phyloP scores from a whole-genome alignment of 2,329 filamentous ascomycete species.

The Penicillium sp. region DNA sequence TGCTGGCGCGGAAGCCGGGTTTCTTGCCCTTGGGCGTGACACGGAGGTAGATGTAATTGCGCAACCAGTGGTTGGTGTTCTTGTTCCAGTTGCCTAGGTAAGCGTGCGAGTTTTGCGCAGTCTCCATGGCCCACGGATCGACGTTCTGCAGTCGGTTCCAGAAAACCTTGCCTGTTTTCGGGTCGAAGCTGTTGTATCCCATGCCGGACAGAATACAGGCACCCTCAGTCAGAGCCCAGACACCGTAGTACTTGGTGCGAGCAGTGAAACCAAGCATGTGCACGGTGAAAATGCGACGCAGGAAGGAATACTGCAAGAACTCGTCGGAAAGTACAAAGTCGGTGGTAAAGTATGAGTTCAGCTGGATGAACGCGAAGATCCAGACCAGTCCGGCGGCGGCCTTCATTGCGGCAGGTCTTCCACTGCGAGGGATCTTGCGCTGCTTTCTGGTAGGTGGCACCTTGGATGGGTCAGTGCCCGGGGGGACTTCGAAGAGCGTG shows the following conservation, averaged over 20 bases:
- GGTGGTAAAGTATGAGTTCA: slow-evolving; percentile 66
- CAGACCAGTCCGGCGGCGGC: slow-evolving; percentile 70
- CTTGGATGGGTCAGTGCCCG: slow-evolving; percentile 78
- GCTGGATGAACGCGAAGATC: slow-evolving; percentile 74
- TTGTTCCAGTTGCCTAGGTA: slow-evolving; percentile 97
- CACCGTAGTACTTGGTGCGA: slow-evolving; percentile 92
- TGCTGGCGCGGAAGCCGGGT: slow-evolving; percentile 88
- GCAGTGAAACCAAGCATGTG: slow-evolving; percentile 81
- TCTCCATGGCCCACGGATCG: slow-evolving; percentile 78
- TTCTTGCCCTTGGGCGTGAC: slow-evolving; percentile 96
- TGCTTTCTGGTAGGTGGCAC: slow-evolving; percentile 83
- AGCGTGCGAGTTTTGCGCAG: slow-evolving; percentile 87
- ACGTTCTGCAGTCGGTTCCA: slow-evolving; percentile 94
- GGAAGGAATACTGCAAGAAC: slow-evolving; percentile 67
- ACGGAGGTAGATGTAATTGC: slow-evolving; percentile 92
- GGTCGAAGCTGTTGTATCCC: slow-evolving; percentile 90
- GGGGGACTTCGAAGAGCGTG: slow-evolving; percentile 85
- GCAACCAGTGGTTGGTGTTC: slow-evolving; percentile 95
- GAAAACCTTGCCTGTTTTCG: slow-evolving; percentile 76
- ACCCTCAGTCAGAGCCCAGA: slow-evolving; percentile 91
- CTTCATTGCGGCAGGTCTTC: slow-evolving; percentile 78
- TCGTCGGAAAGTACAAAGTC: slow-evolving; percentile 63
- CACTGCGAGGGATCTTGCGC: slow-evolving; percentile 88
- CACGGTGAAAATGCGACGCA: slow-evolving; percentile 72
- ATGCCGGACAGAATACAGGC: slow-evolving; percentile 91